phyloP scores from a whole-genome alignment of 192 early-diverging fungal genomes.

The Coemansia sp. region DNA sequence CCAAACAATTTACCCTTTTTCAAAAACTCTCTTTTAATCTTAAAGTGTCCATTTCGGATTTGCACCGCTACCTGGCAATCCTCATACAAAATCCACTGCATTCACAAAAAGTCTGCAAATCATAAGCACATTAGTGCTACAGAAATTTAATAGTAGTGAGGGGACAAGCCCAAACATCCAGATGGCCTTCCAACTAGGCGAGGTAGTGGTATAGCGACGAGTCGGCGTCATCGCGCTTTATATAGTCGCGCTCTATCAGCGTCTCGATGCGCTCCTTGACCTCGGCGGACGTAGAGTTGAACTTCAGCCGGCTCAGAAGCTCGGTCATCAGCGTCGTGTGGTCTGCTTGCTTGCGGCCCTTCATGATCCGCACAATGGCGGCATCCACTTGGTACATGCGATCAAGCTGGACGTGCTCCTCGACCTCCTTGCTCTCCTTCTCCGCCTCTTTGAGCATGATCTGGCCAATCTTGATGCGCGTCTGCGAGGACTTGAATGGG shows the following conservation, averaged over 20 bases:
- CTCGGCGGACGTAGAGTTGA: constrained; percentile 79
- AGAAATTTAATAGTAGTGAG: background rate
- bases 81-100: background rate
- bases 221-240: constrained; percentile 83
- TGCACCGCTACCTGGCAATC: background rate
- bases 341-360: constrained; percentile 85
- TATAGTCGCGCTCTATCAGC: constrained; percentile 91
- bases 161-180: background rate
- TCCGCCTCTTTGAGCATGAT: constrained; percentile 87
- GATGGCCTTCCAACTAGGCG: constrained; percentile 50
- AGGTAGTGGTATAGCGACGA: constrained; percentile 84
- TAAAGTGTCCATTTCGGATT: background rate
- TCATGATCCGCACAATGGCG: constrained; percentile 97
- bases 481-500: constrained; percentile 39
- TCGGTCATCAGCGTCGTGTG: constrained; percentile 82
- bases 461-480: constrained; percentile 85
- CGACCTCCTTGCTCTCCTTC: constrained; percentile 84
- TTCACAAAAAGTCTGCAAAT: background rate
- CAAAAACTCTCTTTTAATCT: background rate
- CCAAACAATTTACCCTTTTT: background rate
- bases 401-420: constrained; percentile 93
- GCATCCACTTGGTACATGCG: constrained; percentile 95
- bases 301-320: constrained; percentile 84
- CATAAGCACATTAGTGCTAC: background rate
- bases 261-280: constrained; percentile 97